Conservation (phyloP, 2,329 filamentous ascomycete species). For the Alternaria incomplexa region DNA sequence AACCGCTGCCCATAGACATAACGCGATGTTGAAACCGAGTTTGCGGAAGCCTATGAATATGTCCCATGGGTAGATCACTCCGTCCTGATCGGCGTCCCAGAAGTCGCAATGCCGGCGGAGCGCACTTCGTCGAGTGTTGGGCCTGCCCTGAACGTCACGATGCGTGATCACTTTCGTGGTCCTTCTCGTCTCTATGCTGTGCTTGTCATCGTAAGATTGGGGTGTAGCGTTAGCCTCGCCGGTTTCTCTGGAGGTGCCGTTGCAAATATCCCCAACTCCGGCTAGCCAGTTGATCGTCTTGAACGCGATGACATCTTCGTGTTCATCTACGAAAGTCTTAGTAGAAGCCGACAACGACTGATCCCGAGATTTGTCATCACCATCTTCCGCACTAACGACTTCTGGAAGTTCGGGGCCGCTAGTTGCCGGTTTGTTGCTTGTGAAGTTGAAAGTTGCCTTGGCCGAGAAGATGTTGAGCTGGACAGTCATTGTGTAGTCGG, state of each 20-base stretch:
- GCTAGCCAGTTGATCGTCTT: conserved; percentile 4
- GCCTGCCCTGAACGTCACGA: not conserved
- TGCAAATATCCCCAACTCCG: conserved; percentile 9
- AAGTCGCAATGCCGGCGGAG: conserved; percentile 25
- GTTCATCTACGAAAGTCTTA: not conserved
- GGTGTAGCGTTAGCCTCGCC: not conserved
- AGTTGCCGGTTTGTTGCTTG: not conserved
- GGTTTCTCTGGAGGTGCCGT: not conserved
- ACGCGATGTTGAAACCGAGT: conserved; percentile 18
- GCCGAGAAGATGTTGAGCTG: not conserved
- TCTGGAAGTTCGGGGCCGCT: not conserved
- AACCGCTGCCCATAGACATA: conserved; percentile 25
- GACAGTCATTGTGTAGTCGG: not conserved
- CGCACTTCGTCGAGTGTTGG: conserved; percentile 11
- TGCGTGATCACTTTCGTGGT: not conserved
- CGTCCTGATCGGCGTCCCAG: conserved; percentile 21
- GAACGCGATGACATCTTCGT: not conserved
- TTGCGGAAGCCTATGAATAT: conserved; percentile 22
- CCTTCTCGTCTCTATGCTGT: not conserved
- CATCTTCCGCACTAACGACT: not conserved
- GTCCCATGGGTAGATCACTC: conserved; percentile 24
- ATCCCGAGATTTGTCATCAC: not conserved
- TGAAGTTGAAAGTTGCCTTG: not conserved
- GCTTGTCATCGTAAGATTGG: not conserved
- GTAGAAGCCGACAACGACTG: not conserved